phyloP scores from a whole-genome alignment of 306 rosid genomes.

The Begonia peltatifolia region DNA sequence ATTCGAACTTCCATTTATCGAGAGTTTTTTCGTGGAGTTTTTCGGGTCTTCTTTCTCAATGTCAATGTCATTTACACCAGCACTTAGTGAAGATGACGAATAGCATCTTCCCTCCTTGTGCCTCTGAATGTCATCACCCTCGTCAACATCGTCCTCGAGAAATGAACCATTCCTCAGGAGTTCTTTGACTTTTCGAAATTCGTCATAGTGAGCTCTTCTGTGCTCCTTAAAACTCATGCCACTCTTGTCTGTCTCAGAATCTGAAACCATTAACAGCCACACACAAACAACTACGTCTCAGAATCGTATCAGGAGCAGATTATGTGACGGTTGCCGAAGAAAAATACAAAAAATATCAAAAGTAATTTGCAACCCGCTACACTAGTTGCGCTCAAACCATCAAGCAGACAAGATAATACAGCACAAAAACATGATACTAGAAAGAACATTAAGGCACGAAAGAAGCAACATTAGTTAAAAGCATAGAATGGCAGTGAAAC shows the following conservation, averaged over 20 bases:
- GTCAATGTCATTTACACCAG: conserved; percentile 50
- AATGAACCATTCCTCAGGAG: conserved; percentile 40
- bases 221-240: conserved; percentile 45
- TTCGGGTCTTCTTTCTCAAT: conserved; percentile 18
- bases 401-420: no score
- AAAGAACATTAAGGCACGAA: no score
- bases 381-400: no score
- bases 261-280: conserved; percentile 12
- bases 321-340: no score
- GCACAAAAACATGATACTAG: no score
- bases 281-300: conserved; percentile 6
- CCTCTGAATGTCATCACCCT: conserved; percentile 15
- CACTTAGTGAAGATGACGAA: conserved; percentile 38
- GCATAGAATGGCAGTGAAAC: no score
- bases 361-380: no score
- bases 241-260: conserved; percentile 43
- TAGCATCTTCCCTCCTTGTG: conserved; percentile 17
- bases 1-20: no score
- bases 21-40: no score
- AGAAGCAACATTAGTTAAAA: no score
- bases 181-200: conserved; percentile 69
- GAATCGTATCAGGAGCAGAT: background rate
- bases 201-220: conserved; percentile 79
- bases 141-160: conserved; percentile 47
- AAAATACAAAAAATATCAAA: no score